These are phyloP conservation scores for Blastobotrys apis DNA, from an alignment of 1,139 yeast species.

Conservation along the genomic window DNA sequence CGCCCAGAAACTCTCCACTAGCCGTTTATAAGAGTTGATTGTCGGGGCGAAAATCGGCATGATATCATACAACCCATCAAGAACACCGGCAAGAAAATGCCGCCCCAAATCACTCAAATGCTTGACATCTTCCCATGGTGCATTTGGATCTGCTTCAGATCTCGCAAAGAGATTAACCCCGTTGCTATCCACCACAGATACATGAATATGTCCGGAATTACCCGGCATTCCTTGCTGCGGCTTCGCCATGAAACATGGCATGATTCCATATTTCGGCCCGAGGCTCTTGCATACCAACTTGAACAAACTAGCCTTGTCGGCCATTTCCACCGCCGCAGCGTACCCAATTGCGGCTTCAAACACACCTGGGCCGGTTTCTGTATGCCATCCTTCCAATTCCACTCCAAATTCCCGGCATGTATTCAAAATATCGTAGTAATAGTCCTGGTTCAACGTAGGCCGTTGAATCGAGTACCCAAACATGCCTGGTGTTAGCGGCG, in stretches of 20 bases:
- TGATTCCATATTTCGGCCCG: constrained; percentile 31
- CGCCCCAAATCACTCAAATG: constrained; percentile 34
- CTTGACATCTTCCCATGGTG: constrained; percentile 32
- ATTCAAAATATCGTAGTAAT: constrained; percentile 31
- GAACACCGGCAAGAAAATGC: constrained; percentile 36
- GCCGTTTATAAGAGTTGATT: constrained; percentile 37
- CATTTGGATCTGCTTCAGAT: constrained; percentile 25
- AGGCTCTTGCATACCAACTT: constrained; percentile 34
- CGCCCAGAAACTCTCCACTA: constrained; percentile 40
- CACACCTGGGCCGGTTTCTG: constrained; percentile 41
- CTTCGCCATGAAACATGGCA: constrained; percentile 41
- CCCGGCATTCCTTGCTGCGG: constrained; percentile 38
- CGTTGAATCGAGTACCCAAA: constrained; percentile 38
- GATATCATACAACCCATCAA: constrained; percentile 34
- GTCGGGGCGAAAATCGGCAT: constrained; percentile 40
- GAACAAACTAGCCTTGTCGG: constrained; percentile 36
- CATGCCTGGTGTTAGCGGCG: constrained; percentile 36
- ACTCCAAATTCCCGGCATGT: constrained; percentile 27
- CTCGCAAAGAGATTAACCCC: constrained; percentile 34
- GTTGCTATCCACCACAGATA: constrained; percentile 30
- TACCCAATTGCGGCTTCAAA: constrained; percentile 38
- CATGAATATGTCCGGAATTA: constrained; percentile 38
- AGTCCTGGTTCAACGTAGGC: constrained; percentile 32
- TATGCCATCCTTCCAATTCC: constrained; percentile 38
- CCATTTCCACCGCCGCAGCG: constrained; percentile 31